Conservation (phyloP, 257 asterid genomes). For the Solanum etuberosum region DNA sequence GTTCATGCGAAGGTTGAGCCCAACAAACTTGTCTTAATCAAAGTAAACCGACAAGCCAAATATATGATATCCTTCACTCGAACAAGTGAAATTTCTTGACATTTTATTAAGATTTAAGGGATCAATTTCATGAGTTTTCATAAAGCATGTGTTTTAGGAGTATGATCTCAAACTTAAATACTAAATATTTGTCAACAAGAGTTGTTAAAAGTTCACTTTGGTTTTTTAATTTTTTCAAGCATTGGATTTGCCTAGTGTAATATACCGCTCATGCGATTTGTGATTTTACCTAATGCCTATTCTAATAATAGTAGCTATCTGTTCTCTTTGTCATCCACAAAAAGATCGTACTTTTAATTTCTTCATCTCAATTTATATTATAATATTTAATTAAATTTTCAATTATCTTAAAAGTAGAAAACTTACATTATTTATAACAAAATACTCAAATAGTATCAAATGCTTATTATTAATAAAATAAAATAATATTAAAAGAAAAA, state of each 20-base stretch:
- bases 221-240: neutral
- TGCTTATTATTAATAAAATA: neutral
- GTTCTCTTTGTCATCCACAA: rapidly evolving
- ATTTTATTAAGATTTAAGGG: neutral
- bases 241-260: neutral
- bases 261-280: neutral
- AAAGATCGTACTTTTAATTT: neutral
- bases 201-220: neutral
- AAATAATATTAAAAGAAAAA: neutral
- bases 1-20: neutral
- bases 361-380: neutral
- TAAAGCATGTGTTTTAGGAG: neutral
- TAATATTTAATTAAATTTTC: neutral
- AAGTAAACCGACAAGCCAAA: neutral
- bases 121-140: neutral
- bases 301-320: neutral
- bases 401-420: neutral
- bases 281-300: neutral
- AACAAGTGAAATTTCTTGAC: neutral
- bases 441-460: neutral
- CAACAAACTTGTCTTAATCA: neutral
- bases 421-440: neutral
- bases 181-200: neutral
- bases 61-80: rapidly evolving
- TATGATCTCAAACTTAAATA: neutral